Conservation (phyloP, 2,329 filamentous ascomycete genomes). For the Graphilbum ipis-grandicollis region DNA sequence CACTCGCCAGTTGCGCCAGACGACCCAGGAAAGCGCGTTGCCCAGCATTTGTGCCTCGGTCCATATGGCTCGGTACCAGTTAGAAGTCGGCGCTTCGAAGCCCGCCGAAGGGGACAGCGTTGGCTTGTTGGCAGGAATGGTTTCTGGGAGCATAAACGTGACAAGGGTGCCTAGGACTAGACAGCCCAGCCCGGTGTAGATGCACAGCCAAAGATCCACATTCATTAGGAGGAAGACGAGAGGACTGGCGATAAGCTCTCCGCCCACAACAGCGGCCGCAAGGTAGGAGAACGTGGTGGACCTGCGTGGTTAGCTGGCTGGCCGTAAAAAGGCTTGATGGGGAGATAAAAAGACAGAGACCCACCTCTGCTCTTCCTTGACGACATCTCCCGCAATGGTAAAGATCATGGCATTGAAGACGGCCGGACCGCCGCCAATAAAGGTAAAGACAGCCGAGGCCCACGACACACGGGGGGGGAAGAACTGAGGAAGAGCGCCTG, state of each 20-base stretch:
- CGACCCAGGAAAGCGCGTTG: neutral
- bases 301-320: neutral
- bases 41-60: neutral
- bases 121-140: neutral
- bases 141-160: neutral
- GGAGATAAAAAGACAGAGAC: neutral
- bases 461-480: neutral
- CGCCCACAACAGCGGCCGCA: neutral
- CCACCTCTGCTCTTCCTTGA: neutral
- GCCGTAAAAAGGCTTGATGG: neutral
- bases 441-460: conserved; percentile 1
- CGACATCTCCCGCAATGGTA: neutral
- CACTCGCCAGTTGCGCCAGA: neutral
- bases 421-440: neutral
- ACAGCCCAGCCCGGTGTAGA: neutral
- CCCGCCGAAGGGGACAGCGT: neutral
- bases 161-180: neutral
- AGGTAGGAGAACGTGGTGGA: neutral
- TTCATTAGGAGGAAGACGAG: neutral
- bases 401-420: neutral
- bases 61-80: neutral
- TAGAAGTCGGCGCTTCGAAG: neutral
- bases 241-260: neutral
- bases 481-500: neutral
- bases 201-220: neutral